These are phyloP conservation scores for Mycena metata DNA, from an alignment of 768 basidiomycete species.

Conservation along the genomic window DNA sequence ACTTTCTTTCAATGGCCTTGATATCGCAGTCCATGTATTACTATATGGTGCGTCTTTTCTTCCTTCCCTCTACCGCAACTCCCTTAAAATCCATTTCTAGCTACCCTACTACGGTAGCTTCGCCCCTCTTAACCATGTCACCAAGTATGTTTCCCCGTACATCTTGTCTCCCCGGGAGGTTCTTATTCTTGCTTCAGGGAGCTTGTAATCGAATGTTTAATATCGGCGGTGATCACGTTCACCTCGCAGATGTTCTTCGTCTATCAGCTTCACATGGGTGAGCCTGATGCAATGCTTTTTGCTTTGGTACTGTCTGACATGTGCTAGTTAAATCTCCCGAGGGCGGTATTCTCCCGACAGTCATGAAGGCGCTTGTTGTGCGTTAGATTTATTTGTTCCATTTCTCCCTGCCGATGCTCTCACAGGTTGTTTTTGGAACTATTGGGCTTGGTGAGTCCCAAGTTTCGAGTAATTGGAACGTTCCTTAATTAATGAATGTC, in stretches of 20 bases:
- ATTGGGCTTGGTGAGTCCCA: conserved; percentile 19
- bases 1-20: conserved; percentile 54
- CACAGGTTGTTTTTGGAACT: conserved; percentile 18
- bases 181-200: conserved; percentile 43
- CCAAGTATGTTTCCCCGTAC: conserved; percentile 46
- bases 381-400: neutral
- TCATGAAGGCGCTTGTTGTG: conserved; percentile 25
- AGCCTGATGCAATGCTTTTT: conserved; percentile 8
- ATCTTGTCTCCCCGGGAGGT: neutral
- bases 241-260: conserved; percentile 62
- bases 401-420: neutral
- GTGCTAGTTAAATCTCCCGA: conserved; percentile 46
- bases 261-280: conserved; percentile 55
- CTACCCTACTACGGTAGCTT: conserved; percentile 60
- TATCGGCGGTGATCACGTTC: conserved; percentile 58
- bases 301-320: neutral
- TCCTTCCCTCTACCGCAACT: neutral
- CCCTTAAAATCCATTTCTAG: conserved; percentile 39
- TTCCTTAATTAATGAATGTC: neutral
- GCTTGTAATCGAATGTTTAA: conserved; percentile 57
- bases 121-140: conserved; percentile 53
- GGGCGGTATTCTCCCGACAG: conserved; percentile 42
- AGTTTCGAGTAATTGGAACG: neutral
- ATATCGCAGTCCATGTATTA: conserved; percentile 61
- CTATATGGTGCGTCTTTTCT: conserved; percentile 50